Percentiles rank a stretch among this genome's conserved stretches.
phyloP scores from a whole-genome alignment of 2,329 filamentous ascomycete genomes.

The Penicillium sumatraense region DNA sequence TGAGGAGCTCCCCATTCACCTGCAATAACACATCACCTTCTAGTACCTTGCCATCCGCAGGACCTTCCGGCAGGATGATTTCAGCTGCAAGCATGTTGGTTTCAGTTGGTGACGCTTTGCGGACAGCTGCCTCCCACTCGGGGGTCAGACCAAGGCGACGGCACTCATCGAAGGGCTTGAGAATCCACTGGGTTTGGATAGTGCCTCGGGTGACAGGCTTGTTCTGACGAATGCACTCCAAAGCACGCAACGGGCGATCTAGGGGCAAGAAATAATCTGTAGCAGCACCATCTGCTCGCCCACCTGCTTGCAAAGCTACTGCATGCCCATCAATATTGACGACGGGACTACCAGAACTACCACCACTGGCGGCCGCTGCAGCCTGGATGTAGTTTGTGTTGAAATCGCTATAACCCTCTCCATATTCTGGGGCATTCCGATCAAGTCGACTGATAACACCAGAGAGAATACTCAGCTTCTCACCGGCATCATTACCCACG shows the following conservation, averaged over 20 bases:
- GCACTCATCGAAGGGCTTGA: constrained; percentile 98
- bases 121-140: constrained; percentile 83
- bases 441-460: constrained; percentile 96
- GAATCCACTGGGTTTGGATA: constrained; percentile 96
- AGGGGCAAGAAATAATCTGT: constrained; percentile 97
- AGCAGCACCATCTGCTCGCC: constrained; percentile 89
- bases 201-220: constrained; percentile 83
- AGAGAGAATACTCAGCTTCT: constrained; percentile 96
- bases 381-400: constrained; percentile 97
- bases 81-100: constrained; percentile 97
- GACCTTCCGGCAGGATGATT: constrained; percentile 88
- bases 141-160: constrained; percentile 82
- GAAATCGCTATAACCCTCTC: constrained; percentile 98
- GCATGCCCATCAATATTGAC: constrained; percentile 93
- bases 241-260: constrained; percentile 83
- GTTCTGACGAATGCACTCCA: constrained; percentile 80
- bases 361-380: constrained; percentile 92
- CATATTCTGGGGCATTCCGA: constrained; percentile 95
- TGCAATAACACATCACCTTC: constrained; percentile 94
- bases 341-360: constrained; percentile 96
- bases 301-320: constrained; percentile 91
- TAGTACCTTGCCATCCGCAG: constrained; percentile 82
- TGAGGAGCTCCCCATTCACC: constrained; percentile 90
- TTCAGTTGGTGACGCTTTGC: constrained; percentile 84
- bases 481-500: constrained; percentile 96